A percentile compares a stretch with the other conserved stretches of the same genome.
Evolutionary conservation across 176 grass and related monocot species (phyloP).

Genomic region (Oryza meyeriana): DNA sequence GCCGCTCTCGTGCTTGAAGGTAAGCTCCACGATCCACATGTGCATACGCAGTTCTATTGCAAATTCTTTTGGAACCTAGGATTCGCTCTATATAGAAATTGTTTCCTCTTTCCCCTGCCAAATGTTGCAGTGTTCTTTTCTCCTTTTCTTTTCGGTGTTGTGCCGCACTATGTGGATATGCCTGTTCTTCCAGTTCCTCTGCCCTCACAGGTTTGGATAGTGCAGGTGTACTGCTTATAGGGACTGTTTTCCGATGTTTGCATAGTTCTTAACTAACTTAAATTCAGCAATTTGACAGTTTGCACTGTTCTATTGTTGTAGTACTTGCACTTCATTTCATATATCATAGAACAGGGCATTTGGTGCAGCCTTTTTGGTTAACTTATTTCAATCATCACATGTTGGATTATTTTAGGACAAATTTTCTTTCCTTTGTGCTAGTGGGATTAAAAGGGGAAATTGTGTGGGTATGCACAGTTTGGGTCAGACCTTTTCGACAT

Average conservation of each 20-base stretch:
- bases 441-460: neutral
- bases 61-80: neutral
- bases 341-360: neutral
- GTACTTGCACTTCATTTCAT: neutral
- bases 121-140: slow-evolving; percentile 6
- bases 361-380: neutral
- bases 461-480: neutral
- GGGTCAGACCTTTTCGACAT: neutral
- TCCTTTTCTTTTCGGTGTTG: neutral
- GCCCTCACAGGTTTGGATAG: slow-evolving; percentile 17
- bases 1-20: slow-evolving; percentile 33
- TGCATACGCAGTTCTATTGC: slow-evolving; percentile 21
- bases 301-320: neutral
- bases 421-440: neutral
- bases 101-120: neutral
- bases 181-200: slow-evolving; percentile 8
- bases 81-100: slow-evolving; percentile 1
- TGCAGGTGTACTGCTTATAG: neutral
- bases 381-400: neutral
- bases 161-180: slow-evolving; percentile 18
- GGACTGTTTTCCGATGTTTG: neutral
- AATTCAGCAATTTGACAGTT: neutral
- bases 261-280: neutral
- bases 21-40: slow-evolving; percentile 51
- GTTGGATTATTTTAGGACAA: neutral